Conservation (phyloP, 2,329 filamentous ascomycete species). For the Stagonosporopsis cucurbitacearum region DNA sequence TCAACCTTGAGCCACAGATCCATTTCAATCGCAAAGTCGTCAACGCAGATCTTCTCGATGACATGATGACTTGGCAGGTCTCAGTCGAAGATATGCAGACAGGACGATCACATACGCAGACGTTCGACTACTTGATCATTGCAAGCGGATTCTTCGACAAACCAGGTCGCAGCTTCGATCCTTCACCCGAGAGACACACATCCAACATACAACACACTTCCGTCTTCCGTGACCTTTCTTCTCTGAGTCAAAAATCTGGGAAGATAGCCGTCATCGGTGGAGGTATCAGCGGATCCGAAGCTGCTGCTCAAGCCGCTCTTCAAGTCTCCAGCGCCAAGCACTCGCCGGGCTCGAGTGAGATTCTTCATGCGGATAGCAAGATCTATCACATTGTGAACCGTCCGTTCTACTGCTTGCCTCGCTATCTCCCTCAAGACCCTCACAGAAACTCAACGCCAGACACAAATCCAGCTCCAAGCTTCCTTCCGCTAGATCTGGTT, state of each 20-base stretch:
- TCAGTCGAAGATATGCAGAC: slow-evolving; percentile 24
- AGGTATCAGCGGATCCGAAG: slow-evolving; percentile 83
- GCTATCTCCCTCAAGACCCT: slow-evolving; percentile 49
- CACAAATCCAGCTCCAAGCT: slow-evolving; percentile 59
- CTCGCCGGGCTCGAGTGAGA: slow-evolving; percentile 52
- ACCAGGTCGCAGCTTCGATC: slow-evolving; percentile 27
- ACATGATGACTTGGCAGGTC: slow-evolving; percentile 31
- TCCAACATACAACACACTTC: slow-evolving; percentile 39
- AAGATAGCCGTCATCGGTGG: slow-evolving; percentile 79
- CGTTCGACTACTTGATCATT: slow-evolving; percentile 75
- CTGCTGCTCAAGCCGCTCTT: slow-evolving; percentile 72
- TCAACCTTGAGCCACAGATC: slow-evolving; percentile 59
- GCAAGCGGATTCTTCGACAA: slow-evolving; percentile 76
- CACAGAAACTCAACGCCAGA: slow-evolving; percentile 25
- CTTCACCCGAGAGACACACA: slow-evolving; percentile 5
- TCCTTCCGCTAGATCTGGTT: slow-evolving; percentile 74
- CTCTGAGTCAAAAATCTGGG: slow-evolving; percentile 43
- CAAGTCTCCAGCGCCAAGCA: slow-evolving; percentile 71
- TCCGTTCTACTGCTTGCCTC: slow-evolving; percentile 75
- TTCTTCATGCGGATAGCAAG: slow-evolving; percentile 52
- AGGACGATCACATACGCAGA: slow-evolving; percentile 17
- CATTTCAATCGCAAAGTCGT: slow-evolving; percentile 55
- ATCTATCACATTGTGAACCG: slow-evolving; percentile 73
- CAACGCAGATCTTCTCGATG: slow-evolving; percentile 30
- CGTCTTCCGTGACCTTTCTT: slow-evolving; percentile 31